Evolutionary conservation across 2,329 filamentous ascomycete genomes (phyloP).

Genomic region (Cladophialophora psammophila): DNA sequence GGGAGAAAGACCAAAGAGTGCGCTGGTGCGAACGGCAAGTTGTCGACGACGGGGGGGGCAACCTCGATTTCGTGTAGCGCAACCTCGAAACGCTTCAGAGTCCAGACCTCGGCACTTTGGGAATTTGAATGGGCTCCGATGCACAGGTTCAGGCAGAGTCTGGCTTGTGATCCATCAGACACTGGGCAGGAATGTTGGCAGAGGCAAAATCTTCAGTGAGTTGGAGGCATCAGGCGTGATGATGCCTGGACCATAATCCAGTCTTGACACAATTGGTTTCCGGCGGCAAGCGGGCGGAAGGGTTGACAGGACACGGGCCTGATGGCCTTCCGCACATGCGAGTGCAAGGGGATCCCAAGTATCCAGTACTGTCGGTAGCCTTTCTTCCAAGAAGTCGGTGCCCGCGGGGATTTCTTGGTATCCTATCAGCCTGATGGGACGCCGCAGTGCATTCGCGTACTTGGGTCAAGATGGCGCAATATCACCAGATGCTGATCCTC

Average conservation of each 20-base stretch:
- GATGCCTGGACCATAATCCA: conserved; percentile 7
- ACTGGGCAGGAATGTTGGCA: conserved; percentile 1
- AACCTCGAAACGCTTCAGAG: conserved; percentile 19
- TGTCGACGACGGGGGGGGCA: conserved; percentile 15
- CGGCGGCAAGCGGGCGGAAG: conserved; percentile 7
- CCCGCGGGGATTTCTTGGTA: not conserved
- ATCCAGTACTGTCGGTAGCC: not conserved
- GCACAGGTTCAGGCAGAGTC: not conserved
- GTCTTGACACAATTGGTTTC: conserved; percentile 9
- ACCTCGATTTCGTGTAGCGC: conserved; percentile 21
- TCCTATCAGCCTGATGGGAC: not conserved
- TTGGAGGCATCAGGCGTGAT: conserved; percentile 12
- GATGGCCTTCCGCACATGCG: conserved; percentile 23
- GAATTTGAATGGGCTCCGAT: not conserved
- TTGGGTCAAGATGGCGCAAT: not conserved
- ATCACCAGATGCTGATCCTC: not conserved
- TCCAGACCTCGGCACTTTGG: conserved; percentile 19
- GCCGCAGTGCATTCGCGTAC: not conserved
- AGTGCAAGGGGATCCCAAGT: conserved; percentile 11
- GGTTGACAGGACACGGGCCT: conserved; percentile 15
- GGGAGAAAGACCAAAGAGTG: conserved; percentile 6
- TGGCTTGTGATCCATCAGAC: not conserved
- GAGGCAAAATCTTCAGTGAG: conserved; percentile 12
- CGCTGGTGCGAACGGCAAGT: not conserved
- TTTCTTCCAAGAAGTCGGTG: conserved; percentile 6